These are phyloP conservation scores for Lasiosphaeria hispida DNA, from an alignment of 495 filamentous ascomycete genomes.

Conservation along the genomic window DNA sequence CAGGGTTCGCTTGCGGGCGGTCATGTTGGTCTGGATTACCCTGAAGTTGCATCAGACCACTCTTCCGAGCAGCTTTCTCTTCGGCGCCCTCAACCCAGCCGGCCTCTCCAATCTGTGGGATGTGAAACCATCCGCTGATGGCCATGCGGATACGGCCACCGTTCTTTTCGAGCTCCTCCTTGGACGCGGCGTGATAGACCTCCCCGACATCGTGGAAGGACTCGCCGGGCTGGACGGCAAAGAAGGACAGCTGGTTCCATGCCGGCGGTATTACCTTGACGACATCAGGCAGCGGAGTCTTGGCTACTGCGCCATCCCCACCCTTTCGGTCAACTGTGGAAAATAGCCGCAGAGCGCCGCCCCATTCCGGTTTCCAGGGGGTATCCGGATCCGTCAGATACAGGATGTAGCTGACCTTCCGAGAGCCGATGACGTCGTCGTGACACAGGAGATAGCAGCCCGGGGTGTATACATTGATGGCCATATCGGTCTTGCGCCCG, in stretches of 20 bases:
- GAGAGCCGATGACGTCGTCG: slow-evolving; percentile 95
- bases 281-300: slow-evolving; percentile 72
- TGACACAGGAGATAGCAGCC: slow-evolving; percentile 95
- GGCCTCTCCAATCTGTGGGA: slow-evolving; percentile 93
- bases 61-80: slow-evolving; percentile 80
- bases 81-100: slow-evolving; percentile 88
- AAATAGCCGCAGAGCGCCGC: slow-evolving; percentile 86
- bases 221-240: slow-evolving; percentile 93
- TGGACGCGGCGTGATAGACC: slow-evolving; percentile 68
- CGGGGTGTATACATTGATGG: slow-evolving; percentile 96
- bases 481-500: slow-evolving; percentile 97
- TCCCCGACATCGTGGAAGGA: slow-evolving; percentile 99
- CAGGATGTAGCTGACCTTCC: slow-evolving; percentile 92
- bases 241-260: slow-evolving; percentile 97
- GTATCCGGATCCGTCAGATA: slow-evolving; percentile 91
- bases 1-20: slow-evolving; percentile 63
- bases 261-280: slow-evolving; percentile 81
- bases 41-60: slow-evolving; percentile 85
- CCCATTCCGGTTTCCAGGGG: slow-evolving; percentile 92
- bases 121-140: slow-evolving; percentile 99
- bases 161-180: slow-evolving; percentile 55
- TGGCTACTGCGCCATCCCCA: slow-evolving; percentile 65
- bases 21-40: slow-evolving; percentile 88
- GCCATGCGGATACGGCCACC: slow-evolving; percentile 85
- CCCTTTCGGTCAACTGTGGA: slow-evolving; percentile 64